A percentile compares a stretch with the other conserved stretches of the same genome.
These are phyloP conservation scores for Apophysomyces ossiformis DNA, from an alignment of 371 early-diverging fungal genomes.

Conservation along the genomic window DNA sequence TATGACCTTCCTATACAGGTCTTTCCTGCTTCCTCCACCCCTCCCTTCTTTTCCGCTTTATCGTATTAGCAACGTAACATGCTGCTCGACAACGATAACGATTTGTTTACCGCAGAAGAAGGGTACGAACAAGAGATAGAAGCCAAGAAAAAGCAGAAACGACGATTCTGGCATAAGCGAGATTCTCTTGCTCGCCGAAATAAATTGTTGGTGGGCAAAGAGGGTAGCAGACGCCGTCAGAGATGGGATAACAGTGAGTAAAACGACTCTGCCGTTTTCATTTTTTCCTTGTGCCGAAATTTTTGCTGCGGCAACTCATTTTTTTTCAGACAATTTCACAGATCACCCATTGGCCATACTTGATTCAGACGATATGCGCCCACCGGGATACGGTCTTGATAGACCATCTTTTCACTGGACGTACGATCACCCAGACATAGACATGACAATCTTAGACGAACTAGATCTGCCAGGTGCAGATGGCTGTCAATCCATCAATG, in stretches of 20 bases:
- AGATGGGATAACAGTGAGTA: constrained; percentile 13
- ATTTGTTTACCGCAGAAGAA: not conserved
- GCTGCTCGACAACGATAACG: not conserved
- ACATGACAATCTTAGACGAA: not conserved
- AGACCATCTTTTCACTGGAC: constrained; percentile 3
- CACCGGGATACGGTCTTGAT: constrained; percentile 13
- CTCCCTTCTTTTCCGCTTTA: not conserved
- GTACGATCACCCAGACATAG: not conserved
- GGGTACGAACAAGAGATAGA: not conserved
- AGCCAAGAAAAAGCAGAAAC: constrained; percentile 11
- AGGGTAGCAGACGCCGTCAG: constrained; percentile 6
- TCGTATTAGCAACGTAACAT: not conserved
- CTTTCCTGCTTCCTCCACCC: not conserved
- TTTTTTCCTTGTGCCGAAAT: not conserved
- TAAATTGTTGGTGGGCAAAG: constrained; percentile 13
- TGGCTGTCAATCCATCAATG: not conserved
- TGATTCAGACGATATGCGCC: constrained; percentile 8
- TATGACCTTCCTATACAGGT: not conserved
- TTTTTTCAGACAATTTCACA: constrained; percentile 4
- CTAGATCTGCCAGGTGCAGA: not conserved
- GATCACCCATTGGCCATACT: constrained; percentile 9
- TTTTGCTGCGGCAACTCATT: constrained; percentile 5
- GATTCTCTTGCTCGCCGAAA: constrained; percentile 20
- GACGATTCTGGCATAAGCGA: constrained; percentile 17
- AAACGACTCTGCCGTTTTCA: not conserved